A percentile compares a stretch with the other conserved stretches of the same genome.
Conservation (phyloP, 768 basidiomycete species). For the Terana coerulea region DNA sequence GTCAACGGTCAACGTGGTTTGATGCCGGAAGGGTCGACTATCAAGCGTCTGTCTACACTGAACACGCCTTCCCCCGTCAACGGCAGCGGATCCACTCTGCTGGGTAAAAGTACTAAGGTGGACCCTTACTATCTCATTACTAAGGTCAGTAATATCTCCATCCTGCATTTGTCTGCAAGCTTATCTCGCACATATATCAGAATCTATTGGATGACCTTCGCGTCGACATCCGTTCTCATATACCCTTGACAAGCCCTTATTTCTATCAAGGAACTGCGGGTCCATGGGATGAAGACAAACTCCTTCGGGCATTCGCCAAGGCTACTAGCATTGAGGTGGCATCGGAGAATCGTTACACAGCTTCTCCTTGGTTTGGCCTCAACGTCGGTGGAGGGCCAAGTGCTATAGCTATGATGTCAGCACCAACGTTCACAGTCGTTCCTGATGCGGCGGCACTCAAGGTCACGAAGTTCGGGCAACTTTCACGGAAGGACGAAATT, state of each 20-base stretch:
- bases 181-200: conserved; percentile 36
- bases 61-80: conserved; percentile 27
- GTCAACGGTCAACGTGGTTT: conserved; percentile 53
- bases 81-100: conserved; percentile 33
- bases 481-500: conserved; percentile 80
- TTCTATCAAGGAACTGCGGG: conserved; percentile 60
- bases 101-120: conserved; percentile 64
- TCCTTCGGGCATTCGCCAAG: conserved; percentile 60
- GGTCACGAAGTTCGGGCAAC: conserved; percentile 75
- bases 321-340: conserved; percentile 57
- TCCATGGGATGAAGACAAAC: conserved; percentile 63
- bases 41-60: conserved; percentile 37
- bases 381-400: conserved; percentile 33
- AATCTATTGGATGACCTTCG: conserved; percentile 66
- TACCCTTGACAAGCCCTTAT: conserved; percentile 64
- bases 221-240: conserved; percentile 53
- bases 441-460: conserved; percentile 48
- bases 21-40: conserved; percentile 36
- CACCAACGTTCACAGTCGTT: conserved; percentile 4
- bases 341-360: conserved; percentile 34
- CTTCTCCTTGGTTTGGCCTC: conserved; percentile 39
- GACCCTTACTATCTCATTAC: conserved; percentile 92
- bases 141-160: conserved; percentile 44
- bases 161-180: neutral
- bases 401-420: conserved; percentile 21